Evolutionary conservation across 768 basidiomycete genomes (phyloP), one percentile per base, ranked within the genome.

Genomic region (Calocybe cyanea): DNA sequence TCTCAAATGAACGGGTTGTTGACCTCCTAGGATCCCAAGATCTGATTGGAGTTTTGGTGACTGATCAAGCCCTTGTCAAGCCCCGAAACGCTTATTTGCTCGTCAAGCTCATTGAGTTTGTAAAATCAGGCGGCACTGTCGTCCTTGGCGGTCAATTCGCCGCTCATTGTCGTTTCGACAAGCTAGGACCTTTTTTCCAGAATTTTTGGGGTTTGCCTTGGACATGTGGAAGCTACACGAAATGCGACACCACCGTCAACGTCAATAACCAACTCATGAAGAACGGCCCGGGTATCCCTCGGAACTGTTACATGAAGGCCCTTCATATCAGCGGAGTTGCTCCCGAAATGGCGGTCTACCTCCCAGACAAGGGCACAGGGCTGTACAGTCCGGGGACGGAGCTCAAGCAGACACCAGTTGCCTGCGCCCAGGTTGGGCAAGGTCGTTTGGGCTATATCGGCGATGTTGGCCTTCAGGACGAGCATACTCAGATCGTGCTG

Each of bases 401-500:
- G n/a, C 31, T 49, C 8, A 9, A 21, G 19, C 57, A 69, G 51
- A 55, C 60, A 11, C 60, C 69, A 25, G 53, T 69, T 23, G 56
- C 61, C 2, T 52, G 48, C 7, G 45, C 54, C 0, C 51, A 37
- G 7, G 43, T 63, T 14, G 65, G 60, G 5, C 54, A 59, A 11
- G 68, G 69, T 2, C 48, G 45, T 24, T 30, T 71, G 1, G 67
- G 66, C 0, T 71, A 65, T 38, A 60, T 69, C 36, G 68, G 67
- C 3, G 65, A 68, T 45, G 58, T 66, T 36, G 60, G 60, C 38
- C 56, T 59, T 14, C 62, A 61, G 20, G 45, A 48, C 7, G 59
- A 60, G 25, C 55, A 57, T 18, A 61, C 58, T 8, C 56, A 51
- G 4, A 53, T 64, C 28, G 32, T 68, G 14, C 56, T 68, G 28